Conservation (phyloP, 2,329 filamentous ascomycete species). For the Colletotrichum shisoi region DNA sequence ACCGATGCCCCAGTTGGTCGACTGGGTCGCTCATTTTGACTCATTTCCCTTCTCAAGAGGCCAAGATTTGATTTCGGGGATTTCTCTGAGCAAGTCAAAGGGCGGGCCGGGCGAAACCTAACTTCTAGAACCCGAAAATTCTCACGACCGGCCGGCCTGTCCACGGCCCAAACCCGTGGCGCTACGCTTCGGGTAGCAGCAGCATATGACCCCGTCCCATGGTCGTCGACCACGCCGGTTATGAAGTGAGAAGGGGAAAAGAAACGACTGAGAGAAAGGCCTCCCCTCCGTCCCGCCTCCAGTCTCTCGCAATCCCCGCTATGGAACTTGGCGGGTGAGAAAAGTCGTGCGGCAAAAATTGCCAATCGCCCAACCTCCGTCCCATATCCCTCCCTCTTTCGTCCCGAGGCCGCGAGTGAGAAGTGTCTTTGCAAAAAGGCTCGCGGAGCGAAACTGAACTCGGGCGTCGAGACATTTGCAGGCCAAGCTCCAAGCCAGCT, state of each 20-base stretch:
- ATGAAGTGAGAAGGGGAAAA: conserved; percentile 1
- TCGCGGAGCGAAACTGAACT: neutral
- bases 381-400: neutral
- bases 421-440: neutral
- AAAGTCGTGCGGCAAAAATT: conserved; percentile 17
- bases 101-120: conserved; percentile 1
- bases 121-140: neutral
- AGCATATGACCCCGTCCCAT: conserved; percentile 16
- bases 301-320: conserved; percentile 19
- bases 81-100: conserved; percentile 11
- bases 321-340: conserved; percentile 15
- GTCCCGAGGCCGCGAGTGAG: neutral
- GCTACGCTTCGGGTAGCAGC: conserved; percentile 29
- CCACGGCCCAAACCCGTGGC: conserved; percentile 23
- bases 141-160: neutral
- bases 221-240: conserved; percentile 14
- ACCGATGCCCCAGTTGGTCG: neutral
- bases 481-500: neutral
- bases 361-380: neutral
- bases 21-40: neutral
- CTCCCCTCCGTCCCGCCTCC: too few species aligned
- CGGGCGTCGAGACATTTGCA: neutral
- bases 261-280: neutral
- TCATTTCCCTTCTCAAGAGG: neutral
- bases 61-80: neutral